Evolutionary conservation across 2,329 filamentous ascomycete genomes (phyloP), one percentile per base, ranked within the genome.

Genomic region (Orbilia oligospora): DNA sequence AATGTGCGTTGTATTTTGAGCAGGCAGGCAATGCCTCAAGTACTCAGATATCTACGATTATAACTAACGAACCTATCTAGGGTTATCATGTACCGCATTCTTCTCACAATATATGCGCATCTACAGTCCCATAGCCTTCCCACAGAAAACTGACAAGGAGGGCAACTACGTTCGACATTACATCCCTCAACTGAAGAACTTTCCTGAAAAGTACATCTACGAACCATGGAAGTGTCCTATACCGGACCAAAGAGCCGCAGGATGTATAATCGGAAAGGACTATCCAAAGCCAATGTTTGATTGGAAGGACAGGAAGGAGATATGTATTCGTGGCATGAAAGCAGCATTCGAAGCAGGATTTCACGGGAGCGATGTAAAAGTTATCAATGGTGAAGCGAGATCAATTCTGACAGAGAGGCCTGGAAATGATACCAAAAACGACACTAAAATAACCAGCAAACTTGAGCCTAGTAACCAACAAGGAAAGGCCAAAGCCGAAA

Each of bases 221-320:
- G 92, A 94, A 85, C 92, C 92, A 5, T 92, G 91, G 90, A 93
- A 91, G 82, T 91, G 91, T 49, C 90, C 90, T 1, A 87, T 90
- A 46, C 84, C 84, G 20, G 91, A 93, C 71, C 90, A 93, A 85
- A 91, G 89, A 83, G 89, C 87, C 81, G 92, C 91, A 71, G 88
- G 90, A 0, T 91, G 92, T 65, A 83, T 88, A 18, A 85, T 92
- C 67, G 88, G 86, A 55, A 89, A 89, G 0, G 87, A 90, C 80
- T 94, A 94, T 83, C 91, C 91, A 0, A 91, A 91, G 82, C 91
- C 91, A 0, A 93, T 94, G 88, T 92, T 94, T 83, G 91, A 94
- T 84, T 94, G 94, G 82, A 83, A 85, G 18, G 87, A 89, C 83
- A 85, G 90, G 80, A 87, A 91, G 66, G 86, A 87, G 5, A 84